These are phyloP conservation scores for Coccomyxa sp. DNA, from an alignment of 139 green algal species.

Conservation along the genomic window DNA sequence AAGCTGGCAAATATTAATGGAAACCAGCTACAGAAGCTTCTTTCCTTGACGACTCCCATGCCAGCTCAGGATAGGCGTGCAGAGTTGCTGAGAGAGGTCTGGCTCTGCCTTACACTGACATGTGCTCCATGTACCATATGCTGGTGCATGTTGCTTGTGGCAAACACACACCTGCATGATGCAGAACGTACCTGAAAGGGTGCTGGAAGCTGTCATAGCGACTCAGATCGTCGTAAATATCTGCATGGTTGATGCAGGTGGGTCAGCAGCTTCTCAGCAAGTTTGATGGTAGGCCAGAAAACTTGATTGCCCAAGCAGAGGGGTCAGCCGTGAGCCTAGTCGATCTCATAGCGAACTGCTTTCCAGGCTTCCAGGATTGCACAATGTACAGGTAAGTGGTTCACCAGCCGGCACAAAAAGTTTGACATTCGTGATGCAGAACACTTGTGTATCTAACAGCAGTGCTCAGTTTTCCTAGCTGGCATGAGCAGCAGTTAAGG, in stretches of 20 bases:
- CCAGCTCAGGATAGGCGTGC: slow-evolving; percentile 81
- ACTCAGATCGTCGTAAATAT: too few species aligned
- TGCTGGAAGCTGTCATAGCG: background rate
- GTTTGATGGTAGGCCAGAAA: slow-evolving; percentile 58
- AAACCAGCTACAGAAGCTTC: slow-evolving; percentile 32
- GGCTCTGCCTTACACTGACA: background rate
- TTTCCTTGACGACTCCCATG: slow-evolving; percentile 53
- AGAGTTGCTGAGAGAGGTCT: slow-evolving; percentile 74
- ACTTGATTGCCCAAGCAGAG: slow-evolving; percentile 42
- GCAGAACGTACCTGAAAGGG: too few species aligned
- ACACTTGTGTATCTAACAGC: background rate
- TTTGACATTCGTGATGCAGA: background rate
- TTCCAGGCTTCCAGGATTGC: slow-evolving; percentile 85
- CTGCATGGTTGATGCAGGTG: background rate
- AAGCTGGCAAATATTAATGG: slow-evolving; percentile 40
- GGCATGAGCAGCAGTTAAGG: background rate
- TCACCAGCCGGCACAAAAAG: background rate
- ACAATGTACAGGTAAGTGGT: slow-evolving; percentile 50
- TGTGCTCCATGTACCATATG: background rate
- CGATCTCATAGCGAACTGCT: slow-evolving; percentile 54
- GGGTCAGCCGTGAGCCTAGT: slow-evolving; percentile 66
- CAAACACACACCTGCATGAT: too few species aligned
- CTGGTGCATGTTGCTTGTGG: too few species aligned
- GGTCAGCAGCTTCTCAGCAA: slow-evolving; percentile 17
- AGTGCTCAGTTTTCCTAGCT: background rate